These are phyloP conservation scores for Xanthoconium separans DNA, from an alignment of 1,284 basidiomycete genomes.

Conservation along the genomic window DNA sequence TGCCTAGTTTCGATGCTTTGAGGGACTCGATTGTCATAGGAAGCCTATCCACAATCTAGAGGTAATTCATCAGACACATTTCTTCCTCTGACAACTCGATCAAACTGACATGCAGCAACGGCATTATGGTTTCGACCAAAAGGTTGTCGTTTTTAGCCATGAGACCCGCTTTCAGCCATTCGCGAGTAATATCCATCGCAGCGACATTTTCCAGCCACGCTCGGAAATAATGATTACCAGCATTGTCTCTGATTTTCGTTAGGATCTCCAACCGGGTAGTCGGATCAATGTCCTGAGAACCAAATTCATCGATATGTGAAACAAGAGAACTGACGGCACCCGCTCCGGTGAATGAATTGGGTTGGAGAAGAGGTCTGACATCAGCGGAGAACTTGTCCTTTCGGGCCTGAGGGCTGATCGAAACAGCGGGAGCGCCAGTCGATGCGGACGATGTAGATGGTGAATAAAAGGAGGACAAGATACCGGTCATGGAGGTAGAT, in stretches of 20 bases:
- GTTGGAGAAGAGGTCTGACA: slow-evolving; percentile 52
- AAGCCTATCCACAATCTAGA: slow-evolving; percentile 76
- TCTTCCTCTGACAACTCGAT: slow-evolving; percentile 6
- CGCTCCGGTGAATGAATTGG: slow-evolving; percentile 64
- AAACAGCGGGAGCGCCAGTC: slow-evolving; percentile 23
- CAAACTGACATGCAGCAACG: slow-evolving; percentile 71
- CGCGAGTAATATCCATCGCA: slow-evolving; percentile 73
- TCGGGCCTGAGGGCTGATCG: slow-evolving; percentile 38
- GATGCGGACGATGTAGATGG: slow-evolving; percentile 31
- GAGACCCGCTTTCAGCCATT: slow-evolving; percentile 73
- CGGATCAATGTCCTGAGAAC: slow-evolving; percentile 60
- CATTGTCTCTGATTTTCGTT: slow-evolving; percentile 75
- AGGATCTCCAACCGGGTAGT: slow-evolving; percentile 63
- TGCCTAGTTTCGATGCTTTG: slow-evolving; percentile 71
- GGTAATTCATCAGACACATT: slow-evolving; percentile 19
- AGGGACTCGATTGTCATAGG: slow-evolving; percentile 69
- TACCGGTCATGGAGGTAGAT: slow-evolving; percentile 37
- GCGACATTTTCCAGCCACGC: slow-evolving; percentile 72
- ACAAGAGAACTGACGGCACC: slow-evolving; percentile 61
- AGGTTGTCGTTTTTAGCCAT: slow-evolving; percentile 53
- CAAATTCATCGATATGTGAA: slow-evolving; percentile 54
- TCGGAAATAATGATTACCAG: slow-evolving; percentile 79
- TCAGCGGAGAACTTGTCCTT: slow-evolving; percentile 50
- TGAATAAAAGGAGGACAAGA: slow-evolving; percentile 38
- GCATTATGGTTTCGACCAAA: slow-evolving; percentile 75